Evolutionary conservation across 225 moss, liverwort and hornwort genomes (phyloP).

Genomic region (Ulota crispa): DNA sequence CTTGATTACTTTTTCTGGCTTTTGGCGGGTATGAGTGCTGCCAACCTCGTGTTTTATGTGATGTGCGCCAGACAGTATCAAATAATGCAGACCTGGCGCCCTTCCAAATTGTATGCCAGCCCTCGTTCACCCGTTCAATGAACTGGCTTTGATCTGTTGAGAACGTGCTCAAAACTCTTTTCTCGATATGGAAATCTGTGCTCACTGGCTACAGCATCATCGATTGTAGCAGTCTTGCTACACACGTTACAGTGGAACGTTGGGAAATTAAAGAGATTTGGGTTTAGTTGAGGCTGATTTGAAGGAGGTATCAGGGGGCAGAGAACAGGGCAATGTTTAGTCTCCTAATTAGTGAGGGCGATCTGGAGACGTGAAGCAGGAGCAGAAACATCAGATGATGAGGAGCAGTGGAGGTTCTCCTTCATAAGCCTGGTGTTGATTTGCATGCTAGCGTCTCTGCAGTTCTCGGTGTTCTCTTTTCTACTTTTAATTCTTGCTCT

Average conservation of each 20-base stretch:
- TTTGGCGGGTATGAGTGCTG: conserved; percentile 52
- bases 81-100: conserved; percentile 28
- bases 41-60: conserved; percentile 56
- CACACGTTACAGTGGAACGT: not conserved
- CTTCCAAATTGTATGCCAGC: not conserved
- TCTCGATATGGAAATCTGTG: not conserved
- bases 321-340: not conserved
- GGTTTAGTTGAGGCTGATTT: not conserved
- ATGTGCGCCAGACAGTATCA: conserved; percentile 57
- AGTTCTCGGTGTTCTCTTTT: not conserved
- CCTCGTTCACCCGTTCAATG: not conserved
- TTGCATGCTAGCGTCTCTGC: not conserved
- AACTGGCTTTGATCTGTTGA: not conserved
- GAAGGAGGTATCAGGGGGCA: not conserved
- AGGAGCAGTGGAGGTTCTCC: not conserved
- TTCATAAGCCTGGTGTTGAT: not conserved
- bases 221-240: not conserved
- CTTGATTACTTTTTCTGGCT: conserved; percentile 88
- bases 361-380: not conserved
- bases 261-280: not conserved
- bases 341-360: not conserved
- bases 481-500: not conserved
- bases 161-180: not conserved
- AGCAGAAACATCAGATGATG: not conserved
- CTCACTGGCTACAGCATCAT: not conserved